phyloP scores from a whole-genome alignment of 805 yeast genomes.

The Lachancea sp. region DNA sequence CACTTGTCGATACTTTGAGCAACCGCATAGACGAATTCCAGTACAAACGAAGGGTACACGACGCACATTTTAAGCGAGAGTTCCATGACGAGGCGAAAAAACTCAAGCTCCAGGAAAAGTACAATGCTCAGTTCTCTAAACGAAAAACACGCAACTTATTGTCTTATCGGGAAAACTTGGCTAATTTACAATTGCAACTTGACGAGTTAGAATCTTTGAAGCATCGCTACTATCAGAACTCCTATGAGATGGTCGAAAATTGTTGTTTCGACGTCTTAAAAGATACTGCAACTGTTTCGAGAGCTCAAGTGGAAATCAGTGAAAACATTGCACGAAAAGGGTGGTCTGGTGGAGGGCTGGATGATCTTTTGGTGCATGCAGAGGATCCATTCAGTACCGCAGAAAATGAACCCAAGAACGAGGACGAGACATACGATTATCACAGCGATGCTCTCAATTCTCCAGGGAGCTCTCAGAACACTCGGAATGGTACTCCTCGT shows the following conservation, averaged over 20 bases:
- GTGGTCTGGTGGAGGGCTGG: slow-evolving; percentile 83
- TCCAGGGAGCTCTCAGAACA: not conserved
- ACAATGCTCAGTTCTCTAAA: slow-evolving; percentile 52
- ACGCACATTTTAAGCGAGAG: slow-evolving; percentile 46
- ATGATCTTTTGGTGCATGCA: slow-evolving; percentile 53
- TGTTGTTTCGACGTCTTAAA: slow-evolving; percentile 50
- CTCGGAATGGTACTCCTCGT: slow-evolving; percentile 2
- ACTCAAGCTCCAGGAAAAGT: slow-evolving; percentile 55
- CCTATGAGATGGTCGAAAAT: slow-evolving; percentile 55
- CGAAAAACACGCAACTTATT: slow-evolving; percentile 57
- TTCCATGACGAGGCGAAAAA: slow-evolving; percentile 46
- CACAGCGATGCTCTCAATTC: slow-evolving; percentile 4
- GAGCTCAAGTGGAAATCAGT: slow-evolving; percentile 75
- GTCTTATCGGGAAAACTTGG: slow-evolving; percentile 60
- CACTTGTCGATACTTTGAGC: slow-evolving; percentile 49
- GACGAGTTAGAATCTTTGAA: slow-evolving; percentile 74
- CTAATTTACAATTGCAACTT: slow-evolving; percentile 63
- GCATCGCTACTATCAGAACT: slow-evolving; percentile 63
- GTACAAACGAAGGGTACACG: slow-evolving; percentile 40
- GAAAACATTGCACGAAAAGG: slow-evolving; percentile 81
- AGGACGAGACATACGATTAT: slow-evolving; percentile 12
- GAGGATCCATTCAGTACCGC: slow-evolving; percentile 48
- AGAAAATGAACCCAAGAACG: slow-evolving; percentile 6
- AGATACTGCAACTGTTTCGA: slow-evolving; percentile 55
- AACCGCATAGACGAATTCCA: slow-evolving; percentile 41